A percentile compares a stretch with the other conserved stretches of the same genome.
These are phyloP conservation scores for Teunomyces lycoperdinae DNA, from an alignment of 805 yeast genomes.

Conservation along the genomic window DNA sequence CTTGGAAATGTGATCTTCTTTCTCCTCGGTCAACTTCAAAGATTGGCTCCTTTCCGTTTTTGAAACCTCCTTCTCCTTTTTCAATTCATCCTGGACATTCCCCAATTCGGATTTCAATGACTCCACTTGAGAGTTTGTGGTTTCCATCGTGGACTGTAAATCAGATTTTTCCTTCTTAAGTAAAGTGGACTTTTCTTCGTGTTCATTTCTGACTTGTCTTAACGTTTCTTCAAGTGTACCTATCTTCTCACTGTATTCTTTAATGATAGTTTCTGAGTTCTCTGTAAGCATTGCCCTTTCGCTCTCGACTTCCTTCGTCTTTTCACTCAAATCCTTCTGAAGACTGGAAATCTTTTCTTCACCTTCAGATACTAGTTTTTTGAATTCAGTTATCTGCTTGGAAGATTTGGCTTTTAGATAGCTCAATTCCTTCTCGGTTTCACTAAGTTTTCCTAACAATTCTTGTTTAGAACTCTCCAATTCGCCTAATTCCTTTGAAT, in stretches of 20 bases:
- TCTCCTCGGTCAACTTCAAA: not conserved
- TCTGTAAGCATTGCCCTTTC: constrained; percentile 48
- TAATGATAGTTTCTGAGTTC: constrained; percentile 47
- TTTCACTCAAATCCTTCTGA: constrained; percentile 33
- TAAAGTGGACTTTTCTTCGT: constrained; percentile 8
- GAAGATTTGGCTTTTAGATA: not conserved
- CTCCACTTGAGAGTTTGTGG: constrained; percentile 8
- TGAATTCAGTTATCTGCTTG: constrained; percentile 8
- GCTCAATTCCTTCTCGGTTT: not conserved
- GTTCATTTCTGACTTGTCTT: constrained; percentile 10
- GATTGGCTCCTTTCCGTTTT: not conserved
- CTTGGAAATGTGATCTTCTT: not conserved
- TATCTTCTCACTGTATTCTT: constrained; percentile 48
- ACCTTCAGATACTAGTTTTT: constrained; percentile 8
- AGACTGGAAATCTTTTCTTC: constrained; percentile 27
- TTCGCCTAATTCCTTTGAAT: not conserved
- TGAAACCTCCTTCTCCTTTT: not conserved
- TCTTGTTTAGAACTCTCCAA: not conserved
- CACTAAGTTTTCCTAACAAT: not conserved
- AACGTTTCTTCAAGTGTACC: constrained; percentile 38
- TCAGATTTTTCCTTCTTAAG: constrained; percentile 8
- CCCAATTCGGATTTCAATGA: constrained; percentile 12
- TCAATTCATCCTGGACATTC: not conserved
- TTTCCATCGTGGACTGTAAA: constrained; percentile 5
- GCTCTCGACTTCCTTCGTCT: constrained; percentile 45